Base-by-base conservation (phyloP, 495 filamentous ascomycete species). In the Aspergillus indologenus region DNA sequence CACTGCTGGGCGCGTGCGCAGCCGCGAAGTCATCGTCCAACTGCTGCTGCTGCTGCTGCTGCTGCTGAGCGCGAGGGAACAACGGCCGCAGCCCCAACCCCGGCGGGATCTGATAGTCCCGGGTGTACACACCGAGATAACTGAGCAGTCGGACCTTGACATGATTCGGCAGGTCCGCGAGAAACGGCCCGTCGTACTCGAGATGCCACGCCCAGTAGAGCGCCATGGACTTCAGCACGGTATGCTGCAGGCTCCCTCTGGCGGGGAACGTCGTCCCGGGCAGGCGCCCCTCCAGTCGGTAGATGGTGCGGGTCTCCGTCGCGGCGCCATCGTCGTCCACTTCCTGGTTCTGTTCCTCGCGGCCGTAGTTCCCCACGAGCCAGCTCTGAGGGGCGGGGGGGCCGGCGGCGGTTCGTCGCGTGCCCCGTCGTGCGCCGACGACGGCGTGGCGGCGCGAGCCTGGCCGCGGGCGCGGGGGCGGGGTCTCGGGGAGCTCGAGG, bases 321-420 rank as follows among this genome's bases (percentile, higher is more conserved):
- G 54, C 45, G 1, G 43, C 50, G 24, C n/a, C 54, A 17, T 23
- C 6, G 19, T 50, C 46, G 17, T 64, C 48, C 20, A 51, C 52
- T 8, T 45, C 26, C 26, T 18, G 14, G 4, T 15, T 23, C 12
- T 51, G 17, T 8, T 29, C 26, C 26, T 9, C 6, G 12, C 12
- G 12, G 12, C 12, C 61, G 5, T 55, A 50, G 40, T 71, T 65
- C 12, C 56, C 59, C n/a, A 66, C 40, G n/a, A 87, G 64, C 90
- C 90, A 94, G 64, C 87, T 91, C 26, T 75, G 77, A 1, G 90
- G 90, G 89, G 77, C 9, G 88, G 80, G 4, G 90, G 90, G 0
- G 90, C 26, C 26, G 26, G 26, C 90, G 1, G 88, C 73, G 0
- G 83, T 81, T 17, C 76, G 68, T 57, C 83, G n/a, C n/a, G n/a